Evolutionary conservation across 345 rosid species (phyloP).

Genomic region (Brassica juncea): DNA sequence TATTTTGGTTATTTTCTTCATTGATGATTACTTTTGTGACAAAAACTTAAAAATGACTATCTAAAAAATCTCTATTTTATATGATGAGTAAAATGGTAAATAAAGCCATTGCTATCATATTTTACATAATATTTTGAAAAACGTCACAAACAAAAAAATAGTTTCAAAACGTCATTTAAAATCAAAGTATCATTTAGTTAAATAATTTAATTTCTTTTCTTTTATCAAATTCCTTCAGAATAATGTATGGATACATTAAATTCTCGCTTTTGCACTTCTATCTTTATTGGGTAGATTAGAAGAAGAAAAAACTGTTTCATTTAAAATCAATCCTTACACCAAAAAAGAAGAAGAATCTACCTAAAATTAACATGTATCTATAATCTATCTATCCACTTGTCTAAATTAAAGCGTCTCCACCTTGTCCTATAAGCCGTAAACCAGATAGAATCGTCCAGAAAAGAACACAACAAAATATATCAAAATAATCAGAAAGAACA

Average conservation of each 20-base stretch:
- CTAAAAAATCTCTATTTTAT: too few relatives aligned
- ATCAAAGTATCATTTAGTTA: too few relatives aligned
- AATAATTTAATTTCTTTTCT: neutral
- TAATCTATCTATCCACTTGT: slow-evolving; percentile 18
- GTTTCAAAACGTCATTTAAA: too few relatives aligned
- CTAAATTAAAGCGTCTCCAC: slow-evolving; percentile 22
- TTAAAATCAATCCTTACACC: neutral
- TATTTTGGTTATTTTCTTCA: too few relatives aligned
- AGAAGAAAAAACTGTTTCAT: neutral
- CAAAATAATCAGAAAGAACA: neutral
- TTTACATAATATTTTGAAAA: too few relatives aligned
- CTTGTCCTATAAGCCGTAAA: slow-evolving; percentile 14
- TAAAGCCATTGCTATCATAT: too few relatives aligned
- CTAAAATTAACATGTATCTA: slow-evolving; percentile 16
- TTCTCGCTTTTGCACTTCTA: neutral
- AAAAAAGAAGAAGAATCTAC: neutral
- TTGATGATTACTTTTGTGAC: too few relatives aligned
- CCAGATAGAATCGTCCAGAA: slow-evolving; percentile 28
- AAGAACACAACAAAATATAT: neutral
- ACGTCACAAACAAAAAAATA: too few relatives aligned
- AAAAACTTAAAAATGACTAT: too few relatives aligned
- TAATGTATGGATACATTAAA: neutral
- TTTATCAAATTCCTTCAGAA: neutral
- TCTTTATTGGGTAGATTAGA: neutral
- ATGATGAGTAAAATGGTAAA: too few relatives aligned